A percentile compares a stretch with the other conserved stretches of the same genome.
phyloP scores from a whole-genome alignment of 805 yeast genomes.

The Starmerella stellata region DNA sequence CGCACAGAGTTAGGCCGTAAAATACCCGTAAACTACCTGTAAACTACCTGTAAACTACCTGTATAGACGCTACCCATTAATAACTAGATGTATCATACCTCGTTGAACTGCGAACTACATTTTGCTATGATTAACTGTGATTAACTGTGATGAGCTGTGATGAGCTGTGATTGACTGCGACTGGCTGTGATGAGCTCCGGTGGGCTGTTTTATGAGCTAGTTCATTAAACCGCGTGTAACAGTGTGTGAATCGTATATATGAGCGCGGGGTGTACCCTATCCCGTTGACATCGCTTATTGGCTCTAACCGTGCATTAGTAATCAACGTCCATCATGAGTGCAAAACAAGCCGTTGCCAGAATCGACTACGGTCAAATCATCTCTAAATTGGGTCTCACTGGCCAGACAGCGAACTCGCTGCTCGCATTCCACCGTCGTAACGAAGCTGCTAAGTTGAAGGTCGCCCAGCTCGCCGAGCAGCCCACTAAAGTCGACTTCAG shows the following conservation, averaged over 20 bases:
- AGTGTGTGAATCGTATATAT: neutral
- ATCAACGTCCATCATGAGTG: slow-evolving; percentile 5
- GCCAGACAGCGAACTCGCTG: slow-evolving; percentile 73
- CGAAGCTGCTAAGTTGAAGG: slow-evolving; percentile 85
- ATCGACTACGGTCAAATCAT: slow-evolving; percentile 90
- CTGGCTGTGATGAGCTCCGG: too few species aligned
- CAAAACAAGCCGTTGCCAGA: slow-evolving; percentile 43
- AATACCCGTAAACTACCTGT: too few species aligned
- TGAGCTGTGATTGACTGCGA: too few species aligned
- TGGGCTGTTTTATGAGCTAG: too few species aligned
- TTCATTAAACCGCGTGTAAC: neutral
- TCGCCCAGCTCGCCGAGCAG: slow-evolving; percentile 53
- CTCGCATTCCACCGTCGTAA: slow-evolving; percentile 93
- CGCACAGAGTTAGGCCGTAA: too few species aligned
- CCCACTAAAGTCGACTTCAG: slow-evolving; percentile 63
- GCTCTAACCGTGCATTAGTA: neutral
- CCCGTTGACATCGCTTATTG: neutral
- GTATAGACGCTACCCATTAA: too few species aligned
- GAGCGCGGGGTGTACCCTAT: neutral
- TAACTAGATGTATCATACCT: too few species aligned
- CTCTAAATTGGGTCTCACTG: slow-evolving; percentile 76
- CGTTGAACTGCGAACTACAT: too few species aligned
- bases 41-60: too few species aligned
- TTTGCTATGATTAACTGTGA: too few species aligned
- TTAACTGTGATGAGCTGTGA: too few species aligned